Evolutionary conservation across 2,329 filamentous ascomycete genomes (phyloP).

Genomic region (Cadophora luteo-olivacea): DNA sequence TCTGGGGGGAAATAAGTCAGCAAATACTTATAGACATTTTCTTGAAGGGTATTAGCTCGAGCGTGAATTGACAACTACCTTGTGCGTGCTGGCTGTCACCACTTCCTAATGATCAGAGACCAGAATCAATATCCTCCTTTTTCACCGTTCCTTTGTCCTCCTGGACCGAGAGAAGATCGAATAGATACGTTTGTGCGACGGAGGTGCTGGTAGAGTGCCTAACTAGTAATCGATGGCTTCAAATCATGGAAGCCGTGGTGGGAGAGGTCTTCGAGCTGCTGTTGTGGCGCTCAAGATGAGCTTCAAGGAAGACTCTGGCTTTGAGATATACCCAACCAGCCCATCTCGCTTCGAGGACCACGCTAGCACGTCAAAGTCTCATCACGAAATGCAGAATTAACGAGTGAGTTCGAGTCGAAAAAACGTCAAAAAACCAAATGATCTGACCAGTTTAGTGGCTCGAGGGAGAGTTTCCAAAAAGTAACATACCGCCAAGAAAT

Average conservation of each 20-base stretch:
- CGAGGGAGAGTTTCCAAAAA: too few species aligned
- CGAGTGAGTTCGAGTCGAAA: not conserved
- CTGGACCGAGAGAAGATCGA: not conserved
- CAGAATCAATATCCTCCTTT: conserved; percentile 4
- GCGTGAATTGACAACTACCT: not conserved
- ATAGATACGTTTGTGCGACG: not conserved
- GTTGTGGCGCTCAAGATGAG: too few species aligned
- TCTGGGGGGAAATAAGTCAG: not conserved
- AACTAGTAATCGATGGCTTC: not conserved
- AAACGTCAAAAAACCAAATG: not conserved
- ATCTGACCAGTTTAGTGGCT: not conserved
- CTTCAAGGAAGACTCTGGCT: not conserved
- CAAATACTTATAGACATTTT: not conserved
- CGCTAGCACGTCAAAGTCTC: not conserved
- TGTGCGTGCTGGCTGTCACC: not conserved
- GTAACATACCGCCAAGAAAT: too few species aligned
- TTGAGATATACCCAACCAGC: not conserved
- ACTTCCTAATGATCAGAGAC: not conserved
- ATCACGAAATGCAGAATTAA: not conserved
- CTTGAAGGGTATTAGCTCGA: not conserved
- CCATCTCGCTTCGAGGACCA: not conserved
- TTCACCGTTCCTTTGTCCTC: not conserved
- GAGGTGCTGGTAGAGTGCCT: not conserved
- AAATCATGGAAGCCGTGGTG: not conserved
- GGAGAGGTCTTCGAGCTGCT: not conserved